These are phyloP conservation scores for Solanum ossicruentum DNA, from an alignment of 257 asterid species.

Conservation along the genomic window DNA sequence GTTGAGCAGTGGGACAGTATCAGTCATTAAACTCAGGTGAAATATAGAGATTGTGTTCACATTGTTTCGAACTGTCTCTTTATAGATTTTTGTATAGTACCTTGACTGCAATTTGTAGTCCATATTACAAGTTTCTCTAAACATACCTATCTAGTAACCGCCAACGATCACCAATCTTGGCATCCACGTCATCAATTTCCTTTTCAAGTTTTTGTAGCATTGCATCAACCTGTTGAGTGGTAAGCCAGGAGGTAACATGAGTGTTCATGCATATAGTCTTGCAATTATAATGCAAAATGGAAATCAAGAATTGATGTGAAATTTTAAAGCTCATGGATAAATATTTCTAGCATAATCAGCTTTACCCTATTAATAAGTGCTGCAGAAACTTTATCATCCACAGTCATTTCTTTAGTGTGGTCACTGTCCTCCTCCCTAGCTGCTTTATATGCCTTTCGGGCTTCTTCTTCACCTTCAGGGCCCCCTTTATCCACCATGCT, in stretches of 20 bases:
- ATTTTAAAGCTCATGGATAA: neutral
- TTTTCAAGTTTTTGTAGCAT: constrained; percentile 97
- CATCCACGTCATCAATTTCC: constrained; percentile 95
- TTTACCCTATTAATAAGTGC: constrained; percentile 88
- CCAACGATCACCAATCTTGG: constrained; percentile 87
- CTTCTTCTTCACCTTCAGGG: constrained; percentile 58
- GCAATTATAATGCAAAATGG: constrained; percentile 1
- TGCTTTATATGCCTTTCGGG: constrained; percentile 71
- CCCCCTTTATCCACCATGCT: constrained; percentile 83
- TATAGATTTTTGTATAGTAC: neutral
- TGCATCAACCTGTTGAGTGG: constrained; percentile 64
- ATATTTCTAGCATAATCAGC: neutral
- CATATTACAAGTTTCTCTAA: neutral
- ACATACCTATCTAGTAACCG: constrained; percentile 86
- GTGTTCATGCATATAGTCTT: neutral
- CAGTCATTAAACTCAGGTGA: neutral
- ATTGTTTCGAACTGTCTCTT: neutral
- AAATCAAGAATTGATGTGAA: neutral
- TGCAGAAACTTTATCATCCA: constrained; percentile 67
- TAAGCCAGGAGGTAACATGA: constrained; percentile 10
- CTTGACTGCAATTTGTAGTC: neutral
- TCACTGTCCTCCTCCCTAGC: constrained; percentile 83
- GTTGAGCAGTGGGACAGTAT: neutral
- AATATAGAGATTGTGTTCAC: neutral
- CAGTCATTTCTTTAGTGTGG: constrained; percentile 38